A percentile compares a stretch with the other conserved stretches of the same genome.
Conservation (phyloP, 2,329 filamentous ascomycete species). For the Hirsutella rhossiliensis region DNA sequence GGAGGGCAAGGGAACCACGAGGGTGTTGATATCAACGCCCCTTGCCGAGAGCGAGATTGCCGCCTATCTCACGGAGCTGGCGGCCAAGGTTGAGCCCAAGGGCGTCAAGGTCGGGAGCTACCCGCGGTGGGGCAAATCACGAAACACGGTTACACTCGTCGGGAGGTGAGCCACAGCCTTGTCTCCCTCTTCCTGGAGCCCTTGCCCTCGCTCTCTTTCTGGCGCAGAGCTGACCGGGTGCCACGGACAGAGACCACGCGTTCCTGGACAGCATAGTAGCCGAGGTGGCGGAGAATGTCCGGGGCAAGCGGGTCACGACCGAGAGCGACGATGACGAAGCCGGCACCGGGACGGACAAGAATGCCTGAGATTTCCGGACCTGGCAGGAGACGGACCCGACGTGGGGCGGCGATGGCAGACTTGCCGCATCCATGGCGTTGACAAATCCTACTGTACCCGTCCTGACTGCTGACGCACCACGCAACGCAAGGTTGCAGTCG, state of each 20-base stretch:
- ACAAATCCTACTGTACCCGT: no score
- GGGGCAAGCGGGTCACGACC: slow-evolving; percentile 54
- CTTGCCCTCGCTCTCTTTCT: background rate
- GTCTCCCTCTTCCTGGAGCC: background rate
- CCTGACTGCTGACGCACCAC: no score
- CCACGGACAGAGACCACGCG: slow-evolving; percentile 46
- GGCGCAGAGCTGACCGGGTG: slow-evolving; percentile 6
- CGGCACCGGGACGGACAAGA: slow-evolving; percentile 1
- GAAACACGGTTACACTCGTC: slow-evolving; percentile 85
- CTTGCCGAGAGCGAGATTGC: slow-evolving; percentile 78
- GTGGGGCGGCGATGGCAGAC: background rate
- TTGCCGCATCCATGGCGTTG: no score
- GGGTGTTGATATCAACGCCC: slow-evolving; percentile 79
- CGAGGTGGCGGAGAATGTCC: slow-evolving; percentile 66
- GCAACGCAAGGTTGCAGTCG: no score
- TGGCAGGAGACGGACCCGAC: background rate
- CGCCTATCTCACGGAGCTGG: slow-evolving; percentile 68
- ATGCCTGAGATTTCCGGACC: background rate
- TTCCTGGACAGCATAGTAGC: slow-evolving; percentile 68
- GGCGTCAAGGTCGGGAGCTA: slow-evolving; percentile 94
- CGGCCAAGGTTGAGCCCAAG: slow-evolving; percentile 56
- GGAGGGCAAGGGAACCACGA: slow-evolving; percentile 65
- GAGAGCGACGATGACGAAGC: slow-evolving; percentile 60
- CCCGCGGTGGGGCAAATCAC: slow-evolving; percentile 77
- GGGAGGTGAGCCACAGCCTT: slow-evolving; percentile 31